phyloP scores from a whole-genome alignment of 352 stramenopile species.

The Peronospora belbahrii region DNA sequence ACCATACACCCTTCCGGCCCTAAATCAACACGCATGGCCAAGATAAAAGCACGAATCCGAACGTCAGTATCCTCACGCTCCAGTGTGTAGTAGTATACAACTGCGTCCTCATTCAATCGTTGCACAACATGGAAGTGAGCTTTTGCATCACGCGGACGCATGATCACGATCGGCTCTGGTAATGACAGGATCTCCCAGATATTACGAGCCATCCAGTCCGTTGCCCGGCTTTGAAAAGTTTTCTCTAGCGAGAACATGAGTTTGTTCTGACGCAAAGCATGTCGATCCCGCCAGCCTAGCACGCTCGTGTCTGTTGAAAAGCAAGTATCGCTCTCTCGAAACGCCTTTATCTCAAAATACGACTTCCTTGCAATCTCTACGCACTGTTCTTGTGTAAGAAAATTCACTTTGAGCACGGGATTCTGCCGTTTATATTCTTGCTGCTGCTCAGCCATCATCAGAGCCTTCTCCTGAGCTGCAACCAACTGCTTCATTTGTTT shows the following conservation, averaged over 20 bases:
- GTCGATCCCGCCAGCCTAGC: constrained; percentile 59
- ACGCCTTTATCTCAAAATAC: constrained; percentile 42
- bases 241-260: constrained; percentile 69
- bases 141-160: constrained; percentile 44
- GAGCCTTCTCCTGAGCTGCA: constrained; percentile 33
- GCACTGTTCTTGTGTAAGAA: constrained; percentile 37
- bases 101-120: constrained; percentile 42
- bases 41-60: constrained; percentile 49
- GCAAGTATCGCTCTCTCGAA: constrained; percentile 41
- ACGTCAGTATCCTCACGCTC: constrained; percentile 44
- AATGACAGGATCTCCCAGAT: constrained; percentile 49
- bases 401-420: constrained; percentile 34
- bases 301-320: constrained; percentile 50
- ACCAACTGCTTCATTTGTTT: constrained; percentile 37
- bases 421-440: constrained; percentile 40
- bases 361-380: constrained; percentile 35
- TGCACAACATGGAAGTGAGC: constrained; percentile 61
- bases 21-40: constrained; percentile 48
- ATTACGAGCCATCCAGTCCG: constrained; percentile 32
- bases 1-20: constrained; percentile 31
- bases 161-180: constrained; percentile 35
- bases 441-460: constrained; percentile 17
- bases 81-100: constrained; percentile 69
- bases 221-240: constrained; percentile 29
- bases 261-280: constrained; percentile 37